phyloP scores from a whole-genome alignment of 23 red algal species.

The Chondrus crispus region DNA sequence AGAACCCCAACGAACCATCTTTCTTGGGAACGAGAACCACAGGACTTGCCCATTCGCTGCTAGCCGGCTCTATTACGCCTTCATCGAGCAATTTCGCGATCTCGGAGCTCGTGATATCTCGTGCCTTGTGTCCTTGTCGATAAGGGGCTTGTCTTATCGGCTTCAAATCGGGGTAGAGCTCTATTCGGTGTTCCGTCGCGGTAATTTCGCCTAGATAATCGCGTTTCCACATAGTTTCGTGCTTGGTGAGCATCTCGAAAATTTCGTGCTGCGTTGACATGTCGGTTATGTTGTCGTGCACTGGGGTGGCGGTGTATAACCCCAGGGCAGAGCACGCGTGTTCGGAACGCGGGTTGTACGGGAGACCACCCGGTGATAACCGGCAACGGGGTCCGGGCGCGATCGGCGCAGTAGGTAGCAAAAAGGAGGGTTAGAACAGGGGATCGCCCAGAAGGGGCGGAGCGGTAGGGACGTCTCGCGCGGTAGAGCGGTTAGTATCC shows the following conservation, averaged over 20 bases:
- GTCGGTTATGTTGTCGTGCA: too few relatives aligned
- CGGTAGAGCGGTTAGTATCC: too few relatives aligned
- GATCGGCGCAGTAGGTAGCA: too few relatives aligned
- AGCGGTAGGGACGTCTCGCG: too few relatives aligned
- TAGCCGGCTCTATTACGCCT: slow-evolving; percentile 21
- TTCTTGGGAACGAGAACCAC: not conserved
- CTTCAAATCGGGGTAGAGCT: not conserved
- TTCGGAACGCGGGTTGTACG: too few relatives aligned
- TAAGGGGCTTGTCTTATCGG: not conserved
- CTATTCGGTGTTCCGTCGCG: not conserved
- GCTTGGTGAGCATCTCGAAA: not conserved
- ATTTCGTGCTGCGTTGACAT: too few relatives aligned
- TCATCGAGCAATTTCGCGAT: slow-evolving; percentile 5
- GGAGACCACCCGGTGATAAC: too few relatives aligned
- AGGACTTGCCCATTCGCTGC: not conserved
- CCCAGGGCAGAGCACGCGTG: too few relatives aligned
- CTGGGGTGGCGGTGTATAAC: too few relatives aligned
- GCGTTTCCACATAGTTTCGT: not conserved
- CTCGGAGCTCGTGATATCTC: not conserved
- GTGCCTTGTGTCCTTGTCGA: not conserved
- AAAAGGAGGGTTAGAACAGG: too few relatives aligned
- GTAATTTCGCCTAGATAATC: not conserved
- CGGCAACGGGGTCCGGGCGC: too few relatives aligned
- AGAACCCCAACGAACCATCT: not conserved
- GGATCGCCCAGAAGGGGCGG: too few relatives aligned